A percentile compares a stretch with the other conserved stretches of the same genome.
Evolutionary conservation across 768 basidiomycete species (phyloP).

Genomic region (Crassisporium funariophilum): DNA sequence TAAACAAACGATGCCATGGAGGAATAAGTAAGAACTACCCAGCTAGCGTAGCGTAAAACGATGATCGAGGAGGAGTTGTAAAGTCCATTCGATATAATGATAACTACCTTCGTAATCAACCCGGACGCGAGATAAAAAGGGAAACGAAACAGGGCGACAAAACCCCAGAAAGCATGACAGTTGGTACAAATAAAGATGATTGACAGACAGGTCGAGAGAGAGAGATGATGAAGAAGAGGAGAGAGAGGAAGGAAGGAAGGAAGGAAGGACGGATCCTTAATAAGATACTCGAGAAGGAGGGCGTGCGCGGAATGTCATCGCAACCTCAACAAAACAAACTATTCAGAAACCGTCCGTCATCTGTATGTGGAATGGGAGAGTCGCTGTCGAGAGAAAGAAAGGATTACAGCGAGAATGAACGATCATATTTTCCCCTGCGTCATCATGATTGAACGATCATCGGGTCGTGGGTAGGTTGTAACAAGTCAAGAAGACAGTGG

Average conservation of each 20-base stretch:
- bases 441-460: constrained; percentile 5
- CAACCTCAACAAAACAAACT: constrained; percentile 10
- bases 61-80: neutral
- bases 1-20: neutral
- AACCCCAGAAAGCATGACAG: neutral
- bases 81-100: neutral
- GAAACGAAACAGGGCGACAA: constrained; percentile 1
- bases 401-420: neutral
- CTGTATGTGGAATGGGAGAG: neutral
- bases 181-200: neutral
- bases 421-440: constrained; percentile 5
- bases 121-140: neutral
- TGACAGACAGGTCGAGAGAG: neutral
- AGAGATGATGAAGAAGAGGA: neutral
- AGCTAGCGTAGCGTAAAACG: neutral
- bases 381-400: constrained; percentile 1
- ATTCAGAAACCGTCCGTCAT: constrained; percentile 22
- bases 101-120: neutral
- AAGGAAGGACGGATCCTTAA: constrained; percentile 5
- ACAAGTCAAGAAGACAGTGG: constrained; percentile 11
- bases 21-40: neutral
- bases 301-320: constrained; percentile 5
- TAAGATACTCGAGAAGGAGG: neutral
- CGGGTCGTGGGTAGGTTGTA: constrained; percentile 7
- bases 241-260: neutral